Conservation (phyloP, 73 alveolate genomes). For the Breviolum minutum region DNA sequence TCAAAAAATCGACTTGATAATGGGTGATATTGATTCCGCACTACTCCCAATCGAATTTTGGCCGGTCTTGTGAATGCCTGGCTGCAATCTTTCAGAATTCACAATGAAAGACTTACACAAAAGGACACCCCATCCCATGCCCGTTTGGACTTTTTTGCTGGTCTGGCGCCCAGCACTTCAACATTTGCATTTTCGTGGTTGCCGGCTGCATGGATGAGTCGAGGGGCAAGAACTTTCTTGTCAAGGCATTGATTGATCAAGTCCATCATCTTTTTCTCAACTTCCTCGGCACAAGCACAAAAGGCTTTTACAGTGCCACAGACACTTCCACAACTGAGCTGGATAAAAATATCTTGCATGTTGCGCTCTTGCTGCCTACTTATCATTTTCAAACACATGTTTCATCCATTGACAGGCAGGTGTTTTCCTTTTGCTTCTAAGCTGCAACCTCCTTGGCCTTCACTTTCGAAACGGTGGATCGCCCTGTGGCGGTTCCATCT, state of each 20-base stretch:
- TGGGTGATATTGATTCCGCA: no score
- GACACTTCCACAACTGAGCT: not conserved
- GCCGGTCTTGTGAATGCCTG: not conserved
- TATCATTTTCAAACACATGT: not conserved
- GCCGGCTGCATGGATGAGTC: not conserved
- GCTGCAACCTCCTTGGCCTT: slow-evolving; percentile 9
- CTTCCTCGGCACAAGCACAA: not conserved
- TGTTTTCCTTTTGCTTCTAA: not conserved
- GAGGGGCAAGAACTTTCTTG: slow-evolving; percentile 51
- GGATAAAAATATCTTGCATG: not conserved
- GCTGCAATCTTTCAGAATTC: not conserved
- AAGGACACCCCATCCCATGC: not conserved
- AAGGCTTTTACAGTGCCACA: no score
- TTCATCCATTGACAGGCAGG: not conserved
- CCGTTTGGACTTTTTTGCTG: not conserved
- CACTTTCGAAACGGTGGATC: not conserved
- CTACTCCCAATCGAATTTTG: not conserved
- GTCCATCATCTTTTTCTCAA: slow-evolving; percentile 71
- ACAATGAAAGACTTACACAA: no score
- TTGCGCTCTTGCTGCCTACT: not conserved
- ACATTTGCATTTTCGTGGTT: not conserved
- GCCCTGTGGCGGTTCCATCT: not conserved
- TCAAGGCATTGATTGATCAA: slow-evolving; percentile 52
- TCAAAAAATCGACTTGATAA: no score
- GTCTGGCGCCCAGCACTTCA: not conserved